Percentiles rank a stretch among this genome's conserved stretches.
These are phyloP conservation scores for Astrothelium subdiscretum DNA, from an alignment of 495 filamentous ascomycete genomes.

Conservation along the genomic window DNA sequence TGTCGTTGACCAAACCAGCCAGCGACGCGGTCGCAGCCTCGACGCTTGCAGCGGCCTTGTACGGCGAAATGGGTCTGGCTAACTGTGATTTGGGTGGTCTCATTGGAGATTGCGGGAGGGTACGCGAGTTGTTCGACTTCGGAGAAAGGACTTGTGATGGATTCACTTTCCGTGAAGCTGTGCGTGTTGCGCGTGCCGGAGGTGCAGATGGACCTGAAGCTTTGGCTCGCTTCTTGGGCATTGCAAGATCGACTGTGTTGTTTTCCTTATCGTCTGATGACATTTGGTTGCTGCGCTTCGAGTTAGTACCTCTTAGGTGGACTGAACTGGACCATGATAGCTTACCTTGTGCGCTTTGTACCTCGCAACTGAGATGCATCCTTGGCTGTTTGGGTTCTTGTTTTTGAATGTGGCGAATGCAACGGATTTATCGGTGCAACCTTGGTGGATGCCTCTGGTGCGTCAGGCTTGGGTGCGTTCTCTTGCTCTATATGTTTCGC, in stretches of 20 bases:
- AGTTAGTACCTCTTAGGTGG: conserved; percentile 2
- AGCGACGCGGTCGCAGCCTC: neutral
- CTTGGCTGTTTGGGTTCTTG: conserved; percentile 11
- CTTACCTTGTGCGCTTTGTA: conserved; percentile 31
- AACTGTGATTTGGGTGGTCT: conserved; percentile 36
- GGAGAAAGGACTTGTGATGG: conserved; percentile 61
- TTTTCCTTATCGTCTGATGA: conserved; percentile 71
- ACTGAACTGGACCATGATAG: conserved; percentile 35
- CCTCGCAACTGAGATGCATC: conserved; percentile 16
- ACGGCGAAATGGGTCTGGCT: conserved; percentile 41
- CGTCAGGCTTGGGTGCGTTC: conserved; percentile 21
- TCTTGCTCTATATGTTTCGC: conserved; percentile 37
- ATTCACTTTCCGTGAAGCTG: conserved; percentile 37
- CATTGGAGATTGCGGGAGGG: conserved; percentile 49
- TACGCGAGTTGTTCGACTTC: conserved; percentile 66
- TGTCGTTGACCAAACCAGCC: conserved; percentile 2
- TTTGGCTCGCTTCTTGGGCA: conserved; percentile 47
- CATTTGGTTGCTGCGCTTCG: conserved; percentile 46
- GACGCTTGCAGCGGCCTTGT: conserved; percentile 31
- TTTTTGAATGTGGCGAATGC: neutral
- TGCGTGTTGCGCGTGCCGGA: conserved; percentile 30
- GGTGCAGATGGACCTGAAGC: conserved; percentile 19
- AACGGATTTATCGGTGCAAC: neutral
- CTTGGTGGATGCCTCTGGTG: neutral
- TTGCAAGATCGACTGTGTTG: conserved; percentile 39